These are phyloP conservation scores for Coprinopsis marcescibilis DNA, from an alignment of 768 basidiomycete genomes.

Conservation along the genomic window DNA sequence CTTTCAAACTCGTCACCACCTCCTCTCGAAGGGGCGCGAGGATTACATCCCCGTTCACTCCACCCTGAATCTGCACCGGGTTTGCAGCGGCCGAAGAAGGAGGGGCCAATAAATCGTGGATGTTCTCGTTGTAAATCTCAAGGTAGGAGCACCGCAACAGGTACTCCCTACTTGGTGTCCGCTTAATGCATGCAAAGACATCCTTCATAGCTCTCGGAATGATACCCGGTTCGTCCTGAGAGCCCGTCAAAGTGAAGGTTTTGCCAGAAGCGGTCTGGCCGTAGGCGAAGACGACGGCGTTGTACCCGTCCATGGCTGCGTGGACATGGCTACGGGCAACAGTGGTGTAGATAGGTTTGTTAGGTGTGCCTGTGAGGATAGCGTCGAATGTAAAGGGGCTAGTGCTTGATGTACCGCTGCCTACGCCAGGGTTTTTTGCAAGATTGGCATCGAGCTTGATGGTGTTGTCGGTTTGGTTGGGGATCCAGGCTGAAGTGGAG, in stretches of 20 bases:
- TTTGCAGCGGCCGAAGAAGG: slow-evolving; percentile 46
- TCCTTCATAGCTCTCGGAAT: slow-evolving; percentile 92
- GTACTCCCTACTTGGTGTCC: slow-evolving; percentile 78
- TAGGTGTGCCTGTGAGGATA: slow-evolving; percentile 71
- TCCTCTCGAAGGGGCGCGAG: slow-evolving; percentile 83
- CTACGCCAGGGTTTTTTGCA: slow-evolving; percentile 37
- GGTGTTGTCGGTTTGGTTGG: slow-evolving; percentile 35
- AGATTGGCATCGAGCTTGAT: slow-evolving; percentile 58
- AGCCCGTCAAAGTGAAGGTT: slow-evolving; percentile 59
- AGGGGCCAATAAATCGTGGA: slow-evolving; percentile 81
- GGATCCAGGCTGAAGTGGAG: slow-evolving; percentile 50
- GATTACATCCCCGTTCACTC: slow-evolving; percentile 50
- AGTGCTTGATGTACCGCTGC: slow-evolving; percentile 21
- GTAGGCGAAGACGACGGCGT: slow-evolving; percentile 92
- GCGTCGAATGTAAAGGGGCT: slow-evolving; percentile 72
- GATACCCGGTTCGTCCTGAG: slow-evolving; percentile 83
- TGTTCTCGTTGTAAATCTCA: slow-evolving; percentile 94
- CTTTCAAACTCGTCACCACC: slow-evolving; percentile 86
- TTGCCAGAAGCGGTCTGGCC: slow-evolving; percentile 80
- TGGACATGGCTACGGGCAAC: slow-evolving; percentile 75
- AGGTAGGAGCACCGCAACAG: slow-evolving; percentile 94
- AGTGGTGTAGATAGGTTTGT: slow-evolving; percentile 72
- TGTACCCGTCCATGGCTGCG: slow-evolving; percentile 96
- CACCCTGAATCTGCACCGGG: slow-evolving; percentile 72
- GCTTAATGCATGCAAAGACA: slow-evolving; percentile 78